Evolutionary conservation across 2,329 filamentous ascomycete species (phyloP).

Genomic region (Ascochyta koolunga): DNA sequence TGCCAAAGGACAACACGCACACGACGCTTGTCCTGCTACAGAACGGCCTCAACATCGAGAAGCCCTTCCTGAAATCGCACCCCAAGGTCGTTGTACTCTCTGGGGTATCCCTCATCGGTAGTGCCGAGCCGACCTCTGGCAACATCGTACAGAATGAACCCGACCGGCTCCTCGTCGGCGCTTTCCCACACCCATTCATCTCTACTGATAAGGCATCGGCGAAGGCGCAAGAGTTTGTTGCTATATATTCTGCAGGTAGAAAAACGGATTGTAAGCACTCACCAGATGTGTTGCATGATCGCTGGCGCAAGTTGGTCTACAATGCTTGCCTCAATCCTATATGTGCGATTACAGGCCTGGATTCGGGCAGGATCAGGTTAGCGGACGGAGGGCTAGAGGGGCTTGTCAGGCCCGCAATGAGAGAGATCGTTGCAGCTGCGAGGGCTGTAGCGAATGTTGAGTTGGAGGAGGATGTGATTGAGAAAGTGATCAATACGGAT

Average conservation of each 20-base stretch:
- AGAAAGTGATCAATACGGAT: constrained; percentile 57
- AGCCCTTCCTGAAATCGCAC: constrained; percentile 57
- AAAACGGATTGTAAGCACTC: constrained; percentile 54
- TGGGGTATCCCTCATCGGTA: constrained; percentile 60
- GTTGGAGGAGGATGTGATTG: constrained; percentile 53
- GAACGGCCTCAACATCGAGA: constrained; percentile 69
- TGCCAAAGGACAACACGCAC: constrained; percentile 54
- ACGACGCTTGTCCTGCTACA: constrained; percentile 65
- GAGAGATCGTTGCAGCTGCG: constrained; percentile 55
- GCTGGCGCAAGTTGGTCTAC: constrained; percentile 61
- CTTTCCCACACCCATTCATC: constrained; percentile 53
- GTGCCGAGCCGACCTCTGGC: constrained; percentile 56
- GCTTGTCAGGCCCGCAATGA: constrained; percentile 61
- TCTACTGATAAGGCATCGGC: constrained; percentile 24
- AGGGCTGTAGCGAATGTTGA: constrained; percentile 53
- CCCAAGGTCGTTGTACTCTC: constrained; percentile 60
- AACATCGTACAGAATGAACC: constrained; percentile 60
- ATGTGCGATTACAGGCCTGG: constrained; percentile 58
- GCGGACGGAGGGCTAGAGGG: constrained; percentile 53
- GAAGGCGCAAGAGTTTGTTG: constrained; percentile 53
- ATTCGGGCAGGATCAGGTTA: constrained; percentile 59
- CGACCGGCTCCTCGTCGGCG: constrained; percentile 59
- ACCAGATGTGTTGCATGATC: constrained; percentile 50
- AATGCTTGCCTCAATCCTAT: constrained; percentile 61
- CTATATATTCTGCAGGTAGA: constrained; percentile 55